phyloP scores from a whole-genome alignment of 495 filamentous ascomycete species.

The Aspergillus baeticus region DNA sequence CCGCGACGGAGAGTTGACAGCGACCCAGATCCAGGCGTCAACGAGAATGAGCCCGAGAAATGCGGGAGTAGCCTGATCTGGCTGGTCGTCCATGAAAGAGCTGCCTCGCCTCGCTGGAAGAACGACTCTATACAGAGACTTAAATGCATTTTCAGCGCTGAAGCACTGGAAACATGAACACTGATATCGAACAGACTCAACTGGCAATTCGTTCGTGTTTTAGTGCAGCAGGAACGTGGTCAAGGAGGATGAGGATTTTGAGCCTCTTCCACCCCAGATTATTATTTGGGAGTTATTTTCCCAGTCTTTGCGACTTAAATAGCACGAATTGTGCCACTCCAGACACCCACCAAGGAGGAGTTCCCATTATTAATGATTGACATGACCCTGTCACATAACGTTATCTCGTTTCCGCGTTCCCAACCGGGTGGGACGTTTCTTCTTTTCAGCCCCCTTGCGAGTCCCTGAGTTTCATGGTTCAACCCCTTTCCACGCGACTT shows the following conservation, averaged over 20 bases:
- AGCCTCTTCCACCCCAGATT: constrained; percentile 18
- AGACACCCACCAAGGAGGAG: not conserved
- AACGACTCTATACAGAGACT: too few relatives aligned
- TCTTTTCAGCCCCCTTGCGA: constrained; percentile 1
- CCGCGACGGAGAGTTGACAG: not conserved
- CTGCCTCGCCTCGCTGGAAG: too few relatives aligned
- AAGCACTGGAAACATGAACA: too few relatives aligned
- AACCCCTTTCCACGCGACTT: not conserved
- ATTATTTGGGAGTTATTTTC: not conserved
- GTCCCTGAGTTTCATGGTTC: not conserved
- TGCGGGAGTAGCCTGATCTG: constrained; percentile 3
- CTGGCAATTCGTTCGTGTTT: not conserved
- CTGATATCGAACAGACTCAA: not conserved
- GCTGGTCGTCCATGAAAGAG: not conserved
- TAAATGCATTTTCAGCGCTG: too few relatives aligned
- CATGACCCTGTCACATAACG: not conserved
- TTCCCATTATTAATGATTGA: not conserved
- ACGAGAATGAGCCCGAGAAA: constrained; percentile 10
- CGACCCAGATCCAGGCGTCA: not conserved
- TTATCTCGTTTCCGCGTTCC: not conserved
- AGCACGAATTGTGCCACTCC: not conserved
- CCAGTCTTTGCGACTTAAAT: not conserved
- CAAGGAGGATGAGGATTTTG: constrained; percentile 12
- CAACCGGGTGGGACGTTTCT: constrained; percentile 13
- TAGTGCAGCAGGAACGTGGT: not conserved